These are phyloP conservation scores for Botrytis fragariae DNA, from an alignment of 2,329 filamentous ascomycete species.

Conservation along the genomic window DNA sequence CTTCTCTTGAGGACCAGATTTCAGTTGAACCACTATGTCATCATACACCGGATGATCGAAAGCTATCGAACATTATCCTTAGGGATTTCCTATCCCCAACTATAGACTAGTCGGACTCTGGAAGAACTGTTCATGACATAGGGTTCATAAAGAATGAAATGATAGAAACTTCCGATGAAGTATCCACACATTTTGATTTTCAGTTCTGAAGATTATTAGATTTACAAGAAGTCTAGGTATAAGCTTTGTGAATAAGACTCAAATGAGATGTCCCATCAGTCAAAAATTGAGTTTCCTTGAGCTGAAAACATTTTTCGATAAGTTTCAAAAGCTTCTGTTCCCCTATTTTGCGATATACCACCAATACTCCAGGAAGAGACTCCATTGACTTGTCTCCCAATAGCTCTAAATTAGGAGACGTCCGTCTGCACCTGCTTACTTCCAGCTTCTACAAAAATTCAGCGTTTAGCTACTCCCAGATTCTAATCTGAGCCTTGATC, in stretches of 20 bases:
- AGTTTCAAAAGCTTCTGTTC: neutral
- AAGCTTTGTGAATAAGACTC: neutral
- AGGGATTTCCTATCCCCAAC: neutral
- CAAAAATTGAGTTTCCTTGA: neutral
- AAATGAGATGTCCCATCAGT: neutral
- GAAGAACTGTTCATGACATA: too few relatives aligned
- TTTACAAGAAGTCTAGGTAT: neutral
- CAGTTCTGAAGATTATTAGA: neutral
- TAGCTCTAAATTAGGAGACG: neutral
- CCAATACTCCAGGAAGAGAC: too few relatives aligned
- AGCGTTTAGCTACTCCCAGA: neutral
- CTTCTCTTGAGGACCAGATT: neutral
- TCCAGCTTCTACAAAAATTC: constrained; percentile 2
- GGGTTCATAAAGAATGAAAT: neutral
- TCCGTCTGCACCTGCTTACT: constrained; percentile 13
- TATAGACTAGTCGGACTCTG: too few relatives aligned
- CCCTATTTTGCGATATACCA: neutral
- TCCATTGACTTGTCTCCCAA: too few relatives aligned
- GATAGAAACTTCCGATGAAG: neutral
- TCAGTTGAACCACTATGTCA: neutral
- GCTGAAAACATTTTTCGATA: neutral
- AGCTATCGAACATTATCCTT: neutral
- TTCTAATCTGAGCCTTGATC: constrained; percentile 4
- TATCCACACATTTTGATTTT: neutral
- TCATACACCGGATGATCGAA: neutral